phyloP scores from a whole-genome alignment of 2,329 filamentous ascomycete genomes.

The Daldinia sp. region DNA sequence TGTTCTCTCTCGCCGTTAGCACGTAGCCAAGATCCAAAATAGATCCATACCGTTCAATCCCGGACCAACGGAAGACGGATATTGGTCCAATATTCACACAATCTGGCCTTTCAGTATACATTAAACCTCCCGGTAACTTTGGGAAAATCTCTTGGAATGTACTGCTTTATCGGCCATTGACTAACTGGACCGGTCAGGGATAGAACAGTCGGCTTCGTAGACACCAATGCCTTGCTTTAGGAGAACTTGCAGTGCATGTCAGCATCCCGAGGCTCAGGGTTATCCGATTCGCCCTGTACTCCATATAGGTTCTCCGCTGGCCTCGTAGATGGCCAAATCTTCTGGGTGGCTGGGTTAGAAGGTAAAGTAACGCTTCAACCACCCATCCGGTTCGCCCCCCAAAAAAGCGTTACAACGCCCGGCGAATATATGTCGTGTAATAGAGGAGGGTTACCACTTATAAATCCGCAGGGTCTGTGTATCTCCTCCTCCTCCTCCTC shows the following conservation, averaged over 20 bases:
- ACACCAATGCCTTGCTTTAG: constrained; percentile 14
- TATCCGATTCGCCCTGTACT: constrained; percentile 28
- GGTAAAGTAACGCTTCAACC: constrained; percentile 22
- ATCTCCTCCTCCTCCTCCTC: constrained; percentile 16
- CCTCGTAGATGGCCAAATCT: constrained; percentile 18
- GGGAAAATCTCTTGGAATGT: neutral
- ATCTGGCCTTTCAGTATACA: constrained; percentile 9
- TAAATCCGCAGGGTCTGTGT: constrained; percentile 15
- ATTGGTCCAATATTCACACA: constrained; percentile 4
- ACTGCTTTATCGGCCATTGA: neutral
- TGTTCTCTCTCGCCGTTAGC: constrained; percentile 1
- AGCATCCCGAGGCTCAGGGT: constrained; percentile 15
- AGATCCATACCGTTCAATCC: neutral
- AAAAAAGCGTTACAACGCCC: constrained; percentile 7
- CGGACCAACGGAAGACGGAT: constrained; percentile 22
- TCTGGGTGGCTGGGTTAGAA: constrained; percentile 6
- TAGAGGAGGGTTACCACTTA: constrained; percentile 23
- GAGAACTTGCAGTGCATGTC: constrained; percentile 13
- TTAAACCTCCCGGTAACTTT: constrained; percentile 9
- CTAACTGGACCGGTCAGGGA: constrained; percentile 9
- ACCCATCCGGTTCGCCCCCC: constrained; percentile 16
- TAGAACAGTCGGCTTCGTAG: constrained; percentile 13
- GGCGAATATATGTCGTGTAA: constrained; percentile 26
- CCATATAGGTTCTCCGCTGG: constrained; percentile 15
- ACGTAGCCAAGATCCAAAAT: constrained; percentile 10